Evolutionary conservation across 192 early-diverging fungal species (phyloP).

Genomic region (Podila epicladia): DNA sequence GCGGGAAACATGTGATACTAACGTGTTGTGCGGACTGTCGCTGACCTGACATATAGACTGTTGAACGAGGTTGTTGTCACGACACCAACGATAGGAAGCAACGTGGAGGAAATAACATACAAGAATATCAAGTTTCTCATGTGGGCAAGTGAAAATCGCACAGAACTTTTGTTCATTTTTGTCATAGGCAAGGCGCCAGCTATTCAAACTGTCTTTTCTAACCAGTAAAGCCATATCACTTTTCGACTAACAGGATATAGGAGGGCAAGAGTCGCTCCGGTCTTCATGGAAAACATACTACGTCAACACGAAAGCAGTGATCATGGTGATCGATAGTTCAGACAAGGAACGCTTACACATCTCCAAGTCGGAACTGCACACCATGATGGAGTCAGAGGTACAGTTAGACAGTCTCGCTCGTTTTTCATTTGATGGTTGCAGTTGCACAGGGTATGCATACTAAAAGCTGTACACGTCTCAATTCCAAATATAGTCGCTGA

Average conservation of each 20-base stretch:
- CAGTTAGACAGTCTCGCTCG: slow-evolving; percentile 9
- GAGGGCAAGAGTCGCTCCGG: slow-evolving; percentile 69
- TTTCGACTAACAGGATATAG: slow-evolving; percentile 57
- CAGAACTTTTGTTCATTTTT: too few species aligned
- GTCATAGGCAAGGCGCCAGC: too few species aligned
- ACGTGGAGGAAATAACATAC: slow-evolving; percentile 75
- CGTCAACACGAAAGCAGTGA: slow-evolving; percentile 72
- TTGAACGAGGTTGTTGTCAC: slow-evolving; percentile 71
- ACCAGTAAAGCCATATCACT: too few species aligned
- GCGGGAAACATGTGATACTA: background rate
- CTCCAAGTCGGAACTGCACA: slow-evolving; percentile 67
- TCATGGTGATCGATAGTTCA: slow-evolving; percentile 80
- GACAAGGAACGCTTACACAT: slow-evolving; percentile 70
- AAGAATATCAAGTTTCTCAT: slow-evolving; percentile 76
- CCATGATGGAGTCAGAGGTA: slow-evolving; percentile 77
- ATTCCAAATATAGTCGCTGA: slow-evolving; percentile 56
- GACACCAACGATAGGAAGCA: slow-evolving; percentile 76
- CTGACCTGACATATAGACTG: slow-evolving; percentile 34
- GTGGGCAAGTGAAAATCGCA: slow-evolving; percentile 66
- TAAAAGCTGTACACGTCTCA: background rate
- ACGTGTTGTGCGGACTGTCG: background rate
- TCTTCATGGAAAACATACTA: slow-evolving; percentile 76
- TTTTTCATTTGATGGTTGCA: too few species aligned
- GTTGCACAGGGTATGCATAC: background rate
- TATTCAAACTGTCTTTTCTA: background rate